A percentile compares a stretch with the other conserved stretches of the same genome.
These are phyloP conservation scores for Cordyceps fumosorosea DNA, from an alignment of 2,329 filamentous ascomycete genomes.

Conservation along the genomic window DNA sequence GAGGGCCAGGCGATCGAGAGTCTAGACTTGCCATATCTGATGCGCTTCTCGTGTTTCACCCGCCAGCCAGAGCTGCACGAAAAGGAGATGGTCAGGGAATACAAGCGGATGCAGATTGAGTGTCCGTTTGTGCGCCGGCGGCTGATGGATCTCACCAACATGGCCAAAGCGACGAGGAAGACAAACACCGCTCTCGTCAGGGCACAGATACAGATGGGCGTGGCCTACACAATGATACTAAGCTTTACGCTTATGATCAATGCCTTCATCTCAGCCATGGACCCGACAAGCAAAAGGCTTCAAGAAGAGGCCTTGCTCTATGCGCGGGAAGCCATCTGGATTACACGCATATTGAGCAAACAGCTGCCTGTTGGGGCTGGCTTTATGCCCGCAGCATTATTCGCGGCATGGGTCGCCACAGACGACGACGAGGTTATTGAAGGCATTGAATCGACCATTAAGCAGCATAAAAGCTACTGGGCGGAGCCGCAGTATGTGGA, in stretches of 20 bases:
- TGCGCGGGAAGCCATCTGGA: conserved; percentile 19
- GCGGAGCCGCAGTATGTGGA: conserved; percentile 10
- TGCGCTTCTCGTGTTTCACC: conserved; percentile 5
- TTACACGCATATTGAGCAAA: conserved; percentile 17
- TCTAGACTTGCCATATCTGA: conserved; percentile 9
- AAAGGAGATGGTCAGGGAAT: neutral
- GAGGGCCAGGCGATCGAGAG: conserved; percentile 11
- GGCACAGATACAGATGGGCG: conserved; percentile 9
- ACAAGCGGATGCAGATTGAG: conserved; percentile 7
- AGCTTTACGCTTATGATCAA: conserved; percentile 20
- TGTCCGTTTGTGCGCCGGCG: conserved; percentile 11
- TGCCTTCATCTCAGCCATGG: conserved; percentile 19
- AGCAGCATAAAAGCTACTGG: conserved; percentile 19
- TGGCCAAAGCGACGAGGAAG: neutral
- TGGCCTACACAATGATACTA: conserved; percentile 18
- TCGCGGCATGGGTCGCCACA: conserved; percentile 21
- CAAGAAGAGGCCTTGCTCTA: conserved; percentile 16
- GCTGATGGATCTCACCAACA: conserved; percentile 2
- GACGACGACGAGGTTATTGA: conserved; percentile 21
- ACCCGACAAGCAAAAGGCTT: conserved; percentile 7
- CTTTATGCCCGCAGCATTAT: conserved; percentile 21
- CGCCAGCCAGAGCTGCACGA: conserved; percentile 7
- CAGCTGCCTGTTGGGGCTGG: conserved; percentile 24
- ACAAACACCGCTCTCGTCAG: neutral
- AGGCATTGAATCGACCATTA: conserved; percentile 13